Conservation (phyloP, 108 stramenopile genomes). For the Conticribra guillardii region DNA sequence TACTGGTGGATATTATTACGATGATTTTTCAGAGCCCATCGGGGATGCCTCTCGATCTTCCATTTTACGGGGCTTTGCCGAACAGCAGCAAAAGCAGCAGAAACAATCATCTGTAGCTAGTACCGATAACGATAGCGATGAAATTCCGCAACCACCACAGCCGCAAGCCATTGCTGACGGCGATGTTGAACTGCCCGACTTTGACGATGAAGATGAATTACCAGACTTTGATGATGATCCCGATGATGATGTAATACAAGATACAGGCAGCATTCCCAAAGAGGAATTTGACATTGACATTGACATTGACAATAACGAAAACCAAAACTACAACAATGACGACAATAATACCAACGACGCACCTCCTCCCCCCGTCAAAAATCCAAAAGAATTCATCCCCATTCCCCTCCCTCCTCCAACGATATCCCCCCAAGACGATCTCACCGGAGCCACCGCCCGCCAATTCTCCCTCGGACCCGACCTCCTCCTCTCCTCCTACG, state of each 20-base stretch:
- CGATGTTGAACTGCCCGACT: slow-evolving; percentile 21
- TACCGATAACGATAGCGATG: no score
- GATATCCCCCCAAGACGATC: slow-evolving; percentile 29
- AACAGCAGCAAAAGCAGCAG: neutral
- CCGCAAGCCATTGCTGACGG: no score
- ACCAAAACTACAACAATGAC: no score
- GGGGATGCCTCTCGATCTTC: slow-evolving; percentile 3
- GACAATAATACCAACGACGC: no score
- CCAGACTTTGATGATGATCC: no score
- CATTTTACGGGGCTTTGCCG: no score
- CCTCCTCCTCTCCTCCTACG: slow-evolving; percentile 66
- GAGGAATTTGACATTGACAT: no score
- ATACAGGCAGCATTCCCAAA: no score
- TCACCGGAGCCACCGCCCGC: slow-evolving; percentile 55
- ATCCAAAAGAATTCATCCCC: neutral
- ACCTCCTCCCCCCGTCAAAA: no score
- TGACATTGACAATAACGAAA: no score
- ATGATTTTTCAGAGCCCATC: neutral
- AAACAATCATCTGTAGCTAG: no score
- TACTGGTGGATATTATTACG: neutral
- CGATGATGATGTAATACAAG: no score
- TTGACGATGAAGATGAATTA: slow-evolving; percentile 4
- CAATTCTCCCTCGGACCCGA: slow-evolving; percentile 76
- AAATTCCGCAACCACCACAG: neutral
- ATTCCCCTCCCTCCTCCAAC: slow-evolving; percentile 14